Evolutionary conservation across 129 eudicot genomes (phyloP), one percentile per base, ranked within the genome.

Genomic region (Gnaphalium uliginosum): DNA sequence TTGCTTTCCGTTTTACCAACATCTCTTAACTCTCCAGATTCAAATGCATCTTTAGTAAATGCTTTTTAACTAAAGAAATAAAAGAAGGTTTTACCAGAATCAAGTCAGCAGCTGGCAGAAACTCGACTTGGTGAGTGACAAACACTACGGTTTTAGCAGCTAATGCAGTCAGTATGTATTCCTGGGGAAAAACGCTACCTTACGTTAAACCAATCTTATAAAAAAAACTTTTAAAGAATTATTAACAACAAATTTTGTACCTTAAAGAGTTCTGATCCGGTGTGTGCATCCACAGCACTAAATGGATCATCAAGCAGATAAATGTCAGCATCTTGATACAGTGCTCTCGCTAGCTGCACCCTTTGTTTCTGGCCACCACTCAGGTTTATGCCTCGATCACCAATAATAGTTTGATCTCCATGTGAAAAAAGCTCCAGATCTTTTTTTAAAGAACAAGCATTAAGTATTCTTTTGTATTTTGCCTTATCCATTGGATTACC

Each of bases 281-380:
- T 95, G 78, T 95, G 94, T 19, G 97, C 99, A 86, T 95, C 99
- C 46, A 95, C 94, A 39, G 99, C 99, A 61, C 99, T 95, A 68
- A 95, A 95, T 33, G 96, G 97, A 82, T 95, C 99, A 76, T 95
- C 99, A 61, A 95, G 97, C 35, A 95, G 83, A 85, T 94, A 94
- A 32, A 95, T 91, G 33, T 95, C 99, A 51, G 97, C 97, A 74
- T 95, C 99, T 83, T 95, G 96, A 85, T 95, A 95, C 18, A 95
- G 89, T 22, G 99, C 99, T 75, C 99, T 87, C n/a, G 99, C 99
- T 72, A 95, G 92, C 80, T 95, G 99, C 73, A 95, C 90, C 18
- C 99, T 75, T 68, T 95, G 99, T 83, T 95, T 95, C 81, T 95
- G 99, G 46, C 99, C 99, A 69, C 99, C 99, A 71, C 99, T 95